Conservation (phyloP, 352 stramenopile genomes). For the Phytophthora aleatoria region DNA sequence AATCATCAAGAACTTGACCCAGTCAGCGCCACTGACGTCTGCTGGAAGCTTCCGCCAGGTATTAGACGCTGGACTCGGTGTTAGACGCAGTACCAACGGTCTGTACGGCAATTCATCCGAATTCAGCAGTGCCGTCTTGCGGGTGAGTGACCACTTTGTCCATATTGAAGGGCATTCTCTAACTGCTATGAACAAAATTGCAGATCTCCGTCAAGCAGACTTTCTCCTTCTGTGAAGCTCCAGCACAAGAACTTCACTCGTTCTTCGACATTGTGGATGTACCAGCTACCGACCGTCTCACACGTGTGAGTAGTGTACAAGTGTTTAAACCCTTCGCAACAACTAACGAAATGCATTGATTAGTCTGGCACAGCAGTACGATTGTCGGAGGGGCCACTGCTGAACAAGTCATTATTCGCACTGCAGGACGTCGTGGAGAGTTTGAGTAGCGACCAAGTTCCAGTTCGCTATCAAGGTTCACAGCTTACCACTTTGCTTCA, state of each 20-base stretch:
- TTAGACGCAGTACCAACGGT: constrained; percentile 35
- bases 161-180: neutral
- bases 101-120: constrained; percentile 50
- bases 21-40: constrained; percentile 32
- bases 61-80: constrained; percentile 31
- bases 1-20: constrained; percentile 36
- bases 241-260: constrained; percentile 48
- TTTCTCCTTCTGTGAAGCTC: constrained; percentile 38
- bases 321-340: neutral
- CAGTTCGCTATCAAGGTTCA: constrained; percentile 26
- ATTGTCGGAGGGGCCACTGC: constrained; percentile 52
- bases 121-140: constrained; percentile 55
- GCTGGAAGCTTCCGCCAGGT: constrained; percentile 32
- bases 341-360: neutral
- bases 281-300: constrained; percentile 54
- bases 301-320: constrained; percentile 30
- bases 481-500: constrained; percentile 51
- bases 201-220: constrained; percentile 53
- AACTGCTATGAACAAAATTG: neutral
- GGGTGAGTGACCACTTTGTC: constrained; percentile 27
- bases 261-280: constrained; percentile 52
- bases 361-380: constrained; percentile 39
- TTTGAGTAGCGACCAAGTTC: constrained; percentile 15
- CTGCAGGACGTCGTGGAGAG: constrained; percentile 44
- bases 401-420: constrained; percentile 63